A percentile compares a stretch with the other conserved stretches of the same genome.
Conservation (phyloP, 2,329 filamentous ascomycete genomes). For the Rutstroemia sp. region DNA sequence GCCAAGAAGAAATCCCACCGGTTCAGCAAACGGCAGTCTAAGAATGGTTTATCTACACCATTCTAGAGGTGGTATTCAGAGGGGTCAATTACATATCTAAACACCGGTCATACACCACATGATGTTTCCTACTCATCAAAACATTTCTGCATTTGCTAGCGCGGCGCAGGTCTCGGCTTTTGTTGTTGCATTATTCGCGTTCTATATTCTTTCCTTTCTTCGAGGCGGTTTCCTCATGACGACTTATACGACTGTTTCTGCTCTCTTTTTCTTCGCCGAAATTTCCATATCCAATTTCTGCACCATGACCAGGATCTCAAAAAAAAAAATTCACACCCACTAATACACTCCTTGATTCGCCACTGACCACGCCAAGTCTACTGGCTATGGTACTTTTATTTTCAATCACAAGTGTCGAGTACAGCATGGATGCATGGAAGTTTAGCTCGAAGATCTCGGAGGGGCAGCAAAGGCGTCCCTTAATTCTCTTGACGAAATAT, state of each 20-base stretch:
- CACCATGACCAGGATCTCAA: neutral
- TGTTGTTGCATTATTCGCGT: neutral
- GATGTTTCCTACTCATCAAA: conserved; percentile 5
- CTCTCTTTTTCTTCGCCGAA: neutral
- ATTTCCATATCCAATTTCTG: neutral
- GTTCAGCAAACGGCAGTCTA: conserved; percentile 90
- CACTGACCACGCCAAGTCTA: no score
- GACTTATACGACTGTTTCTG: neutral
- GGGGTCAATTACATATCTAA: neutral
- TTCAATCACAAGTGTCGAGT: neutral
- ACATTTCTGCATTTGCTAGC: conserved; percentile 8
- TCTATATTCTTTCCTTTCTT: neutral
- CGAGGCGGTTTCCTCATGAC: neutral
- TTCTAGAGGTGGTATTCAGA: conserved; percentile 1
- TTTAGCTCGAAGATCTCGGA: neutral
- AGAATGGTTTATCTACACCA: conserved; percentile 84
- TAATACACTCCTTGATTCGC: no score
- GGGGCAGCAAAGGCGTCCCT: neutral
- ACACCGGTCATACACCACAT: conserved; percentile 11
- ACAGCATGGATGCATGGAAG: neutral
- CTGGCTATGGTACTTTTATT: no score
- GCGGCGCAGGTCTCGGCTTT: conserved; percentile 3
- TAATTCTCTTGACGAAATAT: neutral
- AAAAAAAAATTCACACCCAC: no score
- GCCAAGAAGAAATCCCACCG: conserved; percentile 48